Conservation (phyloP, 2,329 filamentous ascomycete species). For the Fusarium incarnatum region DNA sequence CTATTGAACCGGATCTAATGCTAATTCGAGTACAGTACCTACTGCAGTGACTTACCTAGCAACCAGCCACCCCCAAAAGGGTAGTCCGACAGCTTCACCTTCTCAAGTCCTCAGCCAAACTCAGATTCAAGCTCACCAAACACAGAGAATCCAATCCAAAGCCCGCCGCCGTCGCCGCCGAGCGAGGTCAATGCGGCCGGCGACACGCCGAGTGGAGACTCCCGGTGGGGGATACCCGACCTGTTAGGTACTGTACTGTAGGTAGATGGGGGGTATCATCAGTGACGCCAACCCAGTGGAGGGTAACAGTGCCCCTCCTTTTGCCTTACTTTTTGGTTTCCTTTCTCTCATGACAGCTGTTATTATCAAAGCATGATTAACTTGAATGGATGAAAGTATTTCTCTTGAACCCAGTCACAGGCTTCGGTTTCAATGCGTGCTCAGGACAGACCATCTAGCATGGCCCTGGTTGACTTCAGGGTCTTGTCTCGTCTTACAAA, state of each 20-base stretch:
- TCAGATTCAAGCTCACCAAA: constrained; percentile 38
- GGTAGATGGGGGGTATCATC: constrained; percentile 16
- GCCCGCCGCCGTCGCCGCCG: constrained; percentile 36
- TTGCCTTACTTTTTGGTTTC: constrained; percentile 5
- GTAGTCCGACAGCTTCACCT: constrained; percentile 28
- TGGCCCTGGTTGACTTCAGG: constrained; percentile 18
- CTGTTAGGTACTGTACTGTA: not conserved
- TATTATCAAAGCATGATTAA: constrained; percentile 14
- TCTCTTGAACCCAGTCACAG: constrained; percentile 23
- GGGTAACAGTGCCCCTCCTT: constrained; percentile 33
- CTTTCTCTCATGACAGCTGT: constrained; percentile 23
- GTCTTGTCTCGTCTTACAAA: not conserved
- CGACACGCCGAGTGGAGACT: constrained; percentile 44
- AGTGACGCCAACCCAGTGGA: constrained; percentile 33
- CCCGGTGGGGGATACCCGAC: constrained; percentile 36
- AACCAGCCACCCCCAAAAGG: constrained; percentile 25
- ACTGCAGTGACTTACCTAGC: not conserved
- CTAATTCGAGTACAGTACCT: not conserved
- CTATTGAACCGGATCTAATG: not conserved
- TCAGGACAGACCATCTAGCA: not conserved
- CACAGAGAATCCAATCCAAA: constrained; percentile 11
- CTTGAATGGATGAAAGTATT: constrained; percentile 1
- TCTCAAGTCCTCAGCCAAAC: constrained; percentile 18
- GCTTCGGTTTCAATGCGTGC: constrained; percentile 23
- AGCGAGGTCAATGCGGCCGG: constrained; percentile 40